Percentiles rank a stretch among this genome's conserved stretches.
These are phyloP conservation scores for Wickerhamomyces hampshirensis DNA, from an alignment of 805 yeast genomes.

Conservation along the genomic window DNA sequence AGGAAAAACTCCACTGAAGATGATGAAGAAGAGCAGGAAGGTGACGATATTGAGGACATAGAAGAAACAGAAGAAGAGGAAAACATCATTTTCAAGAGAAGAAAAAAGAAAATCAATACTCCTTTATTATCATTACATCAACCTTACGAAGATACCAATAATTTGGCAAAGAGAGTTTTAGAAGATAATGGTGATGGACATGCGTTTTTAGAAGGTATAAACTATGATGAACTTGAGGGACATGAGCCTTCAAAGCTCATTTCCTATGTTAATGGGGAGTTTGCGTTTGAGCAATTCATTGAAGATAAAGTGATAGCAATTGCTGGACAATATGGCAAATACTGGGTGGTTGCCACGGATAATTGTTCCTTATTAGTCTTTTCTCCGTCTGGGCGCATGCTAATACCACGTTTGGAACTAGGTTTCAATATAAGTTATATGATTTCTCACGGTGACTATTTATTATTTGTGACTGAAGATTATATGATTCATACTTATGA, in stretches of 20 bases:
- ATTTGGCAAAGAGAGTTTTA: constrained; percentile 10
- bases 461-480: constrained; percentile 44
- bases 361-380: constrained; percentile 48
- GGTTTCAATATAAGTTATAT: constrained; percentile 42
- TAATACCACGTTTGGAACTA: constrained; percentile 46
- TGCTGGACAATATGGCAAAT: constrained; percentile 37
- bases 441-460: constrained; percentile 27
- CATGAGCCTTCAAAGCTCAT: constrained; percentile 33
- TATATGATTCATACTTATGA: constrained; percentile 51
- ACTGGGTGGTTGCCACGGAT: constrained; percentile 54
- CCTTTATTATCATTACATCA: constrained; percentile 15
- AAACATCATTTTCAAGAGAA: constrained; percentile 28
- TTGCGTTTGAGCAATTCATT: constrained; percentile 37
- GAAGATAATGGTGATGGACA: constrained; percentile 20
- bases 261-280: constrained; percentile 31
- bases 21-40: constrained; percentile 22
- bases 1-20: constrained; percentile 25
- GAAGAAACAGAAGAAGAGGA: constrained; percentile 47
- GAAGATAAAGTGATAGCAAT: constrained; percentile 34
- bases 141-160: constrained; percentile 10
- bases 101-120: constrained; percentile 27
- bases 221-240: constrained; percentile 28
- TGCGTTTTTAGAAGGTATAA: constrained; percentile 28
- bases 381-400: constrained; percentile 40
- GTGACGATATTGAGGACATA: constrained; percentile 25